Percentiles rank a stretch among this genome's conserved stretches.
Evolutionary conservation across 306 rosid species (phyloP).

Genomic region (Aeschynomene evenia): DNA sequence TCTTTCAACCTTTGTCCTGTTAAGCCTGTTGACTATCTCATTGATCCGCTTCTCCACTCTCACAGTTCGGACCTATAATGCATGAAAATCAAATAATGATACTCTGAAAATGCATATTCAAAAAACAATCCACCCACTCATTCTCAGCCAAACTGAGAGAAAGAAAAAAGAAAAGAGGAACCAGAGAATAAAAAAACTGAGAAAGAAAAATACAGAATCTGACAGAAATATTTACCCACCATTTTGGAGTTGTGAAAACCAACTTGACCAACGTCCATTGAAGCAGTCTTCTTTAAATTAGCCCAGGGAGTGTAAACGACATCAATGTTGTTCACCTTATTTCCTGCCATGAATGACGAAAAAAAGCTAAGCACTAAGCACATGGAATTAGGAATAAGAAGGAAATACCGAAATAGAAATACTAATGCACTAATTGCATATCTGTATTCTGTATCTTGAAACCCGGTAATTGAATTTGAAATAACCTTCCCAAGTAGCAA

Average conservation of each 20-base stretch:
- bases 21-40: slow-evolving; percentile 85
- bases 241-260: slow-evolving; percentile 81
- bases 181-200: not conserved
- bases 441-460: not conserved
- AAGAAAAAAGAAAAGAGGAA: not conserved
- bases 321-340: slow-evolving; percentile 88
- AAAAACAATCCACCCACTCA: slow-evolving; percentile 12
- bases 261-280: slow-evolving; percentile 99
- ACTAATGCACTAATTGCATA: not conserved
- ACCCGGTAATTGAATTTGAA: no score
- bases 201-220: not conserved
- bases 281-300: slow-evolving; percentile 93
- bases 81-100: slow-evolving; percentile 28
- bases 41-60: slow-evolving; percentile 92
- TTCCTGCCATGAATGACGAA: slow-evolving; percentile 54
- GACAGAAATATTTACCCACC: slow-evolving; percentile 50
- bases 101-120: slow-evolving; percentile 29
- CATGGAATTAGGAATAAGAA: not conserved
- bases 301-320: slow-evolving; percentile 98
- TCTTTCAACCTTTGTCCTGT: slow-evolving; percentile 89
- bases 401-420: not conserved
- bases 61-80: slow-evolving; percentile 75
- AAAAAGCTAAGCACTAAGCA: not conserved
- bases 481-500: no score
- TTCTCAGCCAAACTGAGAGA: not conserved